phyloP scores from a whole-genome alignment of 371 early-diverging fungal species.

The Parasitella parasitica region DNA sequence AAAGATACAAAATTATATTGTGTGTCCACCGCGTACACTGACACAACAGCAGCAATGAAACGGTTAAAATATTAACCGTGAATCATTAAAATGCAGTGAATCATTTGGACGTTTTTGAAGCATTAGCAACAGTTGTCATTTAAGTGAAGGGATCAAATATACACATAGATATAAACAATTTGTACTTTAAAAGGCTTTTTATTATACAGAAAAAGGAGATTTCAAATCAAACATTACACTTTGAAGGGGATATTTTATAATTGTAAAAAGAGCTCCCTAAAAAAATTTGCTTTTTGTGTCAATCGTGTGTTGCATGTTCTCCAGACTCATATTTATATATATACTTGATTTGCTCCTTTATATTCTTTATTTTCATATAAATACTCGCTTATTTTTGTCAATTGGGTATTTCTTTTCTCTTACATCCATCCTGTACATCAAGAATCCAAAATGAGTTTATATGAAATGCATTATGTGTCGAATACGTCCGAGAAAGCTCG shows the following conservation, averaged over 20 bases:
- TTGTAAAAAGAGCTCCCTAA: too few relatives aligned
- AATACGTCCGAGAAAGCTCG: conserved; percentile 10
- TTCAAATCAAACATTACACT: not conserved
- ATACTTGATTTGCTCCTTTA: not conserved
- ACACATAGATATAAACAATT: not conserved
- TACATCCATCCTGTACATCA: not conserved
- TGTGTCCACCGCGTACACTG: not conserved
- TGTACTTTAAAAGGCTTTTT: not conserved
- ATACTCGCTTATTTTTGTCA: not conserved
- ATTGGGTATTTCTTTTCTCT: not conserved
- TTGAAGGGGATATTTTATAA: not conserved
- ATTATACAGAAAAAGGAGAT: not conserved
- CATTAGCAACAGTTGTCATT: not conserved
- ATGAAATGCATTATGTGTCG: conserved; percentile 15
- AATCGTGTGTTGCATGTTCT: not conserved
- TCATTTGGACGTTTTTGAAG: not conserved
- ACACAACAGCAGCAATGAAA: not conserved
- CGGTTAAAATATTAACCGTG: not conserved
- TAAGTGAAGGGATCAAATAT: not conserved
- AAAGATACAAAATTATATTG: not conserved
- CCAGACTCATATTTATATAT: not conserved
- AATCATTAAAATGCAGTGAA: not conserved
- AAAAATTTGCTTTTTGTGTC: not conserved
- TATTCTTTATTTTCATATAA: not conserved
- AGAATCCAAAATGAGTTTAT: conserved; percentile 17